phyloP scores from a whole-genome alignment of 495 filamentous ascomycete species.

The Chaetomium cochliodes region DNA sequence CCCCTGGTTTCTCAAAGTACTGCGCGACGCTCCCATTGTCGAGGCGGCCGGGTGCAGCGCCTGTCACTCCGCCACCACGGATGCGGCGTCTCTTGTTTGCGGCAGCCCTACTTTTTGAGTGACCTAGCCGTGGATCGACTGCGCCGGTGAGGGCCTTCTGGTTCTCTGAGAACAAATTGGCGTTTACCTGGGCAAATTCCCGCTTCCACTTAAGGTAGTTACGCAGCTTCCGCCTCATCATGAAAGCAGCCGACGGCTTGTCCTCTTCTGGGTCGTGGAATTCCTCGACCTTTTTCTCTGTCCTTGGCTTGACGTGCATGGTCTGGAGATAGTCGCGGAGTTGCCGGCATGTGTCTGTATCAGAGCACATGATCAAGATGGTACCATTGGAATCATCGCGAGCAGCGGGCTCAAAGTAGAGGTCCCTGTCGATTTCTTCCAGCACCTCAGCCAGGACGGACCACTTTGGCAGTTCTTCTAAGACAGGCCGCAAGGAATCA shows the following conservation, averaged over 20 bases:
- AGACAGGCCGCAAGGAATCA: constrained; percentile 75
- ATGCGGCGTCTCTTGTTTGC: constrained; percentile 85
- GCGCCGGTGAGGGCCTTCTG: constrained; percentile 73
- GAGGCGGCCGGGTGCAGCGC: constrained; percentile 47
- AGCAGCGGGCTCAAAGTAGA: constrained; percentile 72
- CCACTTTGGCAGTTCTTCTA: constrained; percentile 97
- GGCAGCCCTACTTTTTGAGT: constrained; percentile 52
- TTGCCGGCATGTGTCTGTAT: constrained; percentile 83
- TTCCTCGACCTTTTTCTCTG: constrained; percentile 39
- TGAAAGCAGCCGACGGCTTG: constrained; percentile 71
- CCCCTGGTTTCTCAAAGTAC: constrained; percentile 50
- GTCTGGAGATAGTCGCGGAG: constrained; percentile 86
- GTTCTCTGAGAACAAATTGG: constrained; percentile 69
- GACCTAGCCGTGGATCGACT: constrained; percentile 47
- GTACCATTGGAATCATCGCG: constrained; percentile 87
- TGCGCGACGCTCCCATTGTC: constrained; percentile 51
- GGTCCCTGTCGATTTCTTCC: constrained; percentile 89
- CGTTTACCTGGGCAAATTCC: constrained; percentile 80
- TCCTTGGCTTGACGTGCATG: constrained; percentile 73
- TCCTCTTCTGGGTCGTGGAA: constrained; percentile 49
- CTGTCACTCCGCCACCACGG: constrained; percentile 70
- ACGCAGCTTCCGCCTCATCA: constrained; percentile 85
- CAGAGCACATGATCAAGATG: constrained; percentile 92
- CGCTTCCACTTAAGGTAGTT: constrained; percentile 91
- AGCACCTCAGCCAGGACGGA: constrained; percentile 78